Evolutionary conservation across 495 filamentous ascomycete species (phyloP).

Genomic region (Neurospora hispaniola): DNA sequence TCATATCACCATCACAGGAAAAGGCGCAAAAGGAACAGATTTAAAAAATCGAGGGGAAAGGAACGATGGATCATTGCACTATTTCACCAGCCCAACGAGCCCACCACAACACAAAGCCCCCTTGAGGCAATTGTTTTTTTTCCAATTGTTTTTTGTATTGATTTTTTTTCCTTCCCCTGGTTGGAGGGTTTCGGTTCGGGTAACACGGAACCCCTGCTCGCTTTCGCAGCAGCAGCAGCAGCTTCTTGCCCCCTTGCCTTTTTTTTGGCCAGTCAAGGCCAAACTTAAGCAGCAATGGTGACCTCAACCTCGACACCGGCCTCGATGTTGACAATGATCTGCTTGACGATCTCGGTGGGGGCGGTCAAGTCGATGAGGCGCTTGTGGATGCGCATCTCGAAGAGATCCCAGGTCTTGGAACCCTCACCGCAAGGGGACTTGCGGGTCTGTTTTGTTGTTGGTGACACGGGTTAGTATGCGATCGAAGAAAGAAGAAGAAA

Average conservation of each 20-base stretch:
- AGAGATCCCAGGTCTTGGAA: constrained; percentile 99
- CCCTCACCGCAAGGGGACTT: constrained; percentile 97
- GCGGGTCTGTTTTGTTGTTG: constrained; percentile 21
- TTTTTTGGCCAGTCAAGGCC: not conserved
- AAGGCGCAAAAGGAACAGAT: not conserved
- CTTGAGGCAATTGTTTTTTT: not conserved
- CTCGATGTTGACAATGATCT: constrained; percentile 99
- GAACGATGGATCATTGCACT: not conserved
- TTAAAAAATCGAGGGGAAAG: not conserved
- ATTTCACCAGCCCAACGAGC: not conserved
- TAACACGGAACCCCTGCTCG: not conserved
- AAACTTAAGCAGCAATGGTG: constrained; percentile 86
- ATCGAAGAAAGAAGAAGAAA: too few species aligned
- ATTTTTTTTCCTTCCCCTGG: not conserved
- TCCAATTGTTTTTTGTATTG: constrained; percentile 1
- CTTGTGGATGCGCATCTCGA: constrained; percentile 99
- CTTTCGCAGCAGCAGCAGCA: not conserved
- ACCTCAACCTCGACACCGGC: constrained; percentile 99
- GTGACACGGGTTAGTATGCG: not conserved
- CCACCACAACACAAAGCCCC: not conserved
- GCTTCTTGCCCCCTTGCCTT: not conserved
- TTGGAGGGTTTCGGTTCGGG: not conserved
- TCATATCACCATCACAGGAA: not conserved
- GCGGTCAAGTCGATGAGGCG: constrained; percentile 77
- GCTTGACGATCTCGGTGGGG: constrained; percentile 98